Evolutionary conservation across 2,329 filamentous ascomycete genomes (phyloP), one percentile per base, ranked within the genome.

Genomic region (Alternaria brassicicola): DNA sequence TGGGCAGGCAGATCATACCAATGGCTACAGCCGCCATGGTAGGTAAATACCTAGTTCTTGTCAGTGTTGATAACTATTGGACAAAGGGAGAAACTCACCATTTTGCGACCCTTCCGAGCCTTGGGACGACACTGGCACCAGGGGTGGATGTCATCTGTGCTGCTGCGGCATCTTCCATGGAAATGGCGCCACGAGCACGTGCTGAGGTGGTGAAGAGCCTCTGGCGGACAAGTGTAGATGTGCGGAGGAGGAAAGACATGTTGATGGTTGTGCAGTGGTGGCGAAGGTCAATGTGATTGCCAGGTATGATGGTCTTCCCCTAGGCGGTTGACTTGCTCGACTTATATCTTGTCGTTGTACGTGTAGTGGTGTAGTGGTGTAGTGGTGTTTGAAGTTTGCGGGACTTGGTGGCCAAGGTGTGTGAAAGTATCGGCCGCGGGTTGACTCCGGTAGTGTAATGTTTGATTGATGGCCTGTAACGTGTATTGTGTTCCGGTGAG

Each of bases 21-120:
- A 71, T 52, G 59, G 73, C 72, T 43, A 75, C 65, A 35, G 68
- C 59, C 23, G 71, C 73, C 73, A 76, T 76, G 42, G 73, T 68
- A 30, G 73, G 73, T 9, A 76, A 68, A 58, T 74, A 74, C 71
- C 71, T 73, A 19, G 30, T 33, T 17, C 15, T 30, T 26, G 54
- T 63, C 46, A 63, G 60, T 26, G 21, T 9, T 55, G 51, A 6
- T 35, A 2, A 42, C 17, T 3, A 23, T 52, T n/a, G 8, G 23
- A 2, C 9, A 5, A 10, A 31, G 23, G 17, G 28, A n/a, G 21
- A 31, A 9, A 55, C 65, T 28, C 66, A 76, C 74, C 74, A 75
- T 69, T 57, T 62, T 57, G 67, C 72, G 55, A 76, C 66, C 19
- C 62, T 67, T 59, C 73, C 74, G 41, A 76, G 69, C 51, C 68